Evolutionary conservation across 2,329 filamentous ascomycete genomes (phyloP).

Genomic region (Bipolaris gigantea): DNA sequence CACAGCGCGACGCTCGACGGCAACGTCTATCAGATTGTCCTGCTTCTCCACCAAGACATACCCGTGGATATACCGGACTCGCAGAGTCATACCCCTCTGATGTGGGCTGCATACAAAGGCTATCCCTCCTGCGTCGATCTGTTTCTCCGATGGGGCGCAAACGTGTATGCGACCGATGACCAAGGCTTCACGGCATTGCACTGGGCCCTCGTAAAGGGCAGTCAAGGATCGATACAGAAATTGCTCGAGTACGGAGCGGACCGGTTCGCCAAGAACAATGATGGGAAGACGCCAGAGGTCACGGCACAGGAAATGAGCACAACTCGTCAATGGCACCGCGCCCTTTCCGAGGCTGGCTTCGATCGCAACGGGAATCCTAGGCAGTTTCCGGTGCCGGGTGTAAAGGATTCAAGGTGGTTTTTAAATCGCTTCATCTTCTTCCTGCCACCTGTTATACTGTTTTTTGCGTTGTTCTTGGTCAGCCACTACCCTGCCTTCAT

Average conservation of each 20-base stretch:
- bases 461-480: constrained; percentile 69
- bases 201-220: constrained; percentile 95
- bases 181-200: constrained; percentile 93
- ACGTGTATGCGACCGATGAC: constrained; percentile 86
- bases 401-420: constrained; percentile 77
- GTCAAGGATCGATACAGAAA: constrained; percentile 85
- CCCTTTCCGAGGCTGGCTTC: constrained; percentile 82
- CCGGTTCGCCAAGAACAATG: constrained; percentile 83
- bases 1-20: constrained; percentile 97
- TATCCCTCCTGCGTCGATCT: constrained; percentile 90
- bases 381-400: constrained; percentile 72
- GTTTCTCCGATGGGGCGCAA: constrained; percentile 92
- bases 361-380: constrained; percentile 74
- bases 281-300: constrained; percentile 84
- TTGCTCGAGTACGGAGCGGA: constrained; percentile 94
- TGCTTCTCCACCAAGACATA: constrained; percentile 93
- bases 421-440: constrained; percentile 86
- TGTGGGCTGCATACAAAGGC: constrained; percentile 99
- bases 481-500: constrained; percentile 73
- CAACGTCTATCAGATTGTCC: constrained; percentile 84
- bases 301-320: constrained; percentile 93
- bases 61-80: constrained; percentile 88
- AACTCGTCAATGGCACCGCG: constrained; percentile 75
- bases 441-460: constrained; percentile 79
- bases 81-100: constrained; percentile 89